A percentile compares a stretch with the other conserved stretches of the same genome.
phyloP scores from a whole-genome alignment of 768 basidiomycete genomes.

The Leucosporidium yakuticum region DNA sequence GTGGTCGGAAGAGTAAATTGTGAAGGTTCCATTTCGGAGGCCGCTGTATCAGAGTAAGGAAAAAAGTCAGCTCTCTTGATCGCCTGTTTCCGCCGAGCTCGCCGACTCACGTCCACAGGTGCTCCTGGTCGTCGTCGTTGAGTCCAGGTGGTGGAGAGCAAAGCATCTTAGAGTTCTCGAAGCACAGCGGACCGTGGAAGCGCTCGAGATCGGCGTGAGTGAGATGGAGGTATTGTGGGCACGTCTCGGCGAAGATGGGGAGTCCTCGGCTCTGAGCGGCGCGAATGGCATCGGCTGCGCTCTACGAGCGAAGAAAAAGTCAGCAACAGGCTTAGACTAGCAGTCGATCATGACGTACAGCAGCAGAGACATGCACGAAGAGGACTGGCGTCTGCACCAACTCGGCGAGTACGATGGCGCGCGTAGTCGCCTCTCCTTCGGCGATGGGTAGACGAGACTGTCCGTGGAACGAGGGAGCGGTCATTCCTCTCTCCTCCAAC shows the following conservation, averaged over 20 bases:
- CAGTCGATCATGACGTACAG: constrained; percentile 8
- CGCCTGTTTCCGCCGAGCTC: neutral
- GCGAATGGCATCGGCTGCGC: constrained; percentile 36
- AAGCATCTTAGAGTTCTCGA: constrained; percentile 36
- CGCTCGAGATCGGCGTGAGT: constrained; percentile 38
- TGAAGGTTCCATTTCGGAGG: constrained; percentile 41
- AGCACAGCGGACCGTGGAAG: constrained; percentile 13
- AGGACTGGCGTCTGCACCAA: constrained; percentile 42
- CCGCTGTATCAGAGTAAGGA: constrained; percentile 41
- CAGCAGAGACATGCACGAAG: constrained; percentile 42
- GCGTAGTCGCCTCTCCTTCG: constrained; percentile 43
- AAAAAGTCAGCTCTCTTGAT: neutral
- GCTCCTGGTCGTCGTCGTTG: too few species aligned
- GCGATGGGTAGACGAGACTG: constrained; percentile 41
- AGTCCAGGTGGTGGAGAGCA: too few species aligned
- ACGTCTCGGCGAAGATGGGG: constrained; percentile 42
- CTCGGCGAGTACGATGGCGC: constrained; percentile 41
- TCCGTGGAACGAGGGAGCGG: constrained; percentile 39
- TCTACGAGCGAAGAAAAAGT: too few species aligned
- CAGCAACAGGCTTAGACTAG: too few species aligned
- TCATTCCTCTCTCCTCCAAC: neutral
- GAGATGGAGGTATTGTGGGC: constrained; percentile 42
- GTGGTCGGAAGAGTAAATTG: constrained; percentile 43
- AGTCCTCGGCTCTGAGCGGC: constrained; percentile 40
- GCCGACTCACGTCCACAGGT: too few species aligned